phyloP scores from a whole-genome alignment of 2,329 filamentous ascomycete species.

The Amylocarpus encephaloides region DNA sequence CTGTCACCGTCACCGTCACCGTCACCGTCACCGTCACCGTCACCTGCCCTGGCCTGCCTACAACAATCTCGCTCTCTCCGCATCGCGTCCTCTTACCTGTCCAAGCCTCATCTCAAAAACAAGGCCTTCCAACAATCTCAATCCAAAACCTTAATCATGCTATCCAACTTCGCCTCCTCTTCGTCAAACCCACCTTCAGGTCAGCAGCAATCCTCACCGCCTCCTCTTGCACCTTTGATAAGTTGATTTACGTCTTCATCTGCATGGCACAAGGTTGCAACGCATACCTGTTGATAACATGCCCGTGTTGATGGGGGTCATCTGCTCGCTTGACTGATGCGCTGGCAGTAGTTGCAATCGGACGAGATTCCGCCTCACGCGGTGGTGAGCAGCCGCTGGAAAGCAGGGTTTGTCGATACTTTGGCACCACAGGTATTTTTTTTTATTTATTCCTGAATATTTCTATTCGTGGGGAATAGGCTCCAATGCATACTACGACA shows the following conservation, averaged over 20 bases:
- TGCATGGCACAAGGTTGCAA: conserved; percentile 20
- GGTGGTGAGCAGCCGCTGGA: conserved; percentile 15
- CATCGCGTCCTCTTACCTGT: neutral
- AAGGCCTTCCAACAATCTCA: neutral
- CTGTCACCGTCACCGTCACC: too few species aligned
- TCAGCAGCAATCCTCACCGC: conserved; percentile 4
- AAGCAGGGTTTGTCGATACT: conserved; percentile 29
- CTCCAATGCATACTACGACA: conserved; percentile 17
- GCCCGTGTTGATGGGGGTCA: conserved; percentile 15
- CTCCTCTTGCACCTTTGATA: neutral
- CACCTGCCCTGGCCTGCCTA: neutral
- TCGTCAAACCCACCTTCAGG: neutral
- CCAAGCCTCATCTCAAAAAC: neutral
- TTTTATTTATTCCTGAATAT: conserved; percentile 19
- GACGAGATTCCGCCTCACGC: conserved; percentile 23
- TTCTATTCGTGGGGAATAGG: conserved; percentile 23
- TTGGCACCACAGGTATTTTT: conserved; percentile 25
- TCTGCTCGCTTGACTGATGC: conserved; percentile 26
- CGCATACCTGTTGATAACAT: conserved; percentile 14
- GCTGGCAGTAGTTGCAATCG: conserved; percentile 26
- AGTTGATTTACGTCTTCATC: conserved; percentile 1
- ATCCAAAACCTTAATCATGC: conserved; percentile 1
- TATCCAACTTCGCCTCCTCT: neutral
- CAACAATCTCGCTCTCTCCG: neutral
- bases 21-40: too few species aligned